A percentile compares a stretch with the other conserved stretches of the same genome.
Evolutionary conservation across 2,329 filamentous ascomycete species (phyloP).

Genomic region (Pestalotiopsis sp.): DNA sequence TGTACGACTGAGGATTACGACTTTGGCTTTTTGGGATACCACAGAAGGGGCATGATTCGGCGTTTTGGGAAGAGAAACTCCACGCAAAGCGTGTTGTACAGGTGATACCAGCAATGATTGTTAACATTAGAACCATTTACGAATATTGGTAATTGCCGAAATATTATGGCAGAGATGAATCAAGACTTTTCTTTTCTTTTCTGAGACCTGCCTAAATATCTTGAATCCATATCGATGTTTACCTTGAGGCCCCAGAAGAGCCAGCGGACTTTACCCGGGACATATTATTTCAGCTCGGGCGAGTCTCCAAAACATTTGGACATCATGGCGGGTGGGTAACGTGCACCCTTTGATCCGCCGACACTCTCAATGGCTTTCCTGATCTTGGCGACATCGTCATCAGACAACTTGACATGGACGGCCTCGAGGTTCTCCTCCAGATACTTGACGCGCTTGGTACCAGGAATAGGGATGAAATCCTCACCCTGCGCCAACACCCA

Average conservation of each 20-base stretch:
- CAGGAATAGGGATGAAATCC: constrained; percentile 39
- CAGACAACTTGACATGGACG: constrained; percentile 34
- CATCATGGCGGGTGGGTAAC: constrained; percentile 16
- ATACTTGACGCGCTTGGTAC: constrained; percentile 35
- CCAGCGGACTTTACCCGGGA: background rate
- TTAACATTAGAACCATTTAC: background rate
- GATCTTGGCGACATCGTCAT: constrained; percentile 39
- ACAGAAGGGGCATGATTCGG: background rate
- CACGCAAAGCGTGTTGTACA: background rate
- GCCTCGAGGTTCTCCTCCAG: constrained; percentile 37
- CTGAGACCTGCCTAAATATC: background rate
- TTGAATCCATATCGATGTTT: background rate
- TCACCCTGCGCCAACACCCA: constrained; percentile 55
- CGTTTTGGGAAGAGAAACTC: background rate
- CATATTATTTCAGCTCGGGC: constrained; percentile 5
- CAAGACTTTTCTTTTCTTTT: background rate
- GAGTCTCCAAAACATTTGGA: constrained; percentile 15
- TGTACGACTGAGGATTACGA: background rate
- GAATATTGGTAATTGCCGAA: background rate
- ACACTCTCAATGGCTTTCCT: constrained; percentile 37
- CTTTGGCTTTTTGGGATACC: background rate
- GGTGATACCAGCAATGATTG: background rate
- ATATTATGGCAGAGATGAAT: background rate
- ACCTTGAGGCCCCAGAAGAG: background rate
- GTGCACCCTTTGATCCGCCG: constrained; percentile 15